Evolutionary conservation across 345 rosid species (phyloP), one percentile per base, ranked within the genome.

Genomic region (Reutealis trisperma): DNA sequence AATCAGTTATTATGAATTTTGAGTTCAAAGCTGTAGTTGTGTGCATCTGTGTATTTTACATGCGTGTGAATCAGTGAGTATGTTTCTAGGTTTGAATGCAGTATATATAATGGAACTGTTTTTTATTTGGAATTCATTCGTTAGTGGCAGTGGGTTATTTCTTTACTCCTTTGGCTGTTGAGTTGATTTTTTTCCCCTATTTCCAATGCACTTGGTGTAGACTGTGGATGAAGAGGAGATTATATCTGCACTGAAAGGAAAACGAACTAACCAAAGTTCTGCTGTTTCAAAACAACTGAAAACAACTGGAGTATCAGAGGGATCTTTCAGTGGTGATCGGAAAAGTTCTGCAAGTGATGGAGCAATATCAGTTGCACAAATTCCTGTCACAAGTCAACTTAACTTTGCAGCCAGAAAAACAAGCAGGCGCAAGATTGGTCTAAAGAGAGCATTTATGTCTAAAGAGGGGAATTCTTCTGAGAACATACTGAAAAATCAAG

Each of bases 371-470:
- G 76, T 82, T 69, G 78, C 61, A 68, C 84, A 84, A 77, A 83
- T 76, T 83, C 88, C 90, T 80, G 88, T 85, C 34, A 73, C 76
- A 27, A 81, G 70, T 61, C 88, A 83, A 71, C 79, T 66, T 75
- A 85, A 45, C 84, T 70, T 79, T 79, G 82, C 83, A 22, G 69
- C 75, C 67, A 90, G 77, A 75, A 85, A 75, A 75, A 86, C 63
- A 77, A 91, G 78, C 83, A 91, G 92, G 82, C 94, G 93, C 41
- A 96, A 96, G 90, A 82, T 80, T 73, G 78, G 75, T 78, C 80
- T 86, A 75, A 90, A 80, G 85, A 85, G 84, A 81, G 81, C 77
- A 58, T 83, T 85, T 70, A 74, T 71, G 24, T 59, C 73, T 62
- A 85, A 84, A 75, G 89, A 77, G 79, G 80, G 41, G 63, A 84